Conservation (phyloP, 208 protist genomes). For the Vickermania ingenoplastis region DNA sequence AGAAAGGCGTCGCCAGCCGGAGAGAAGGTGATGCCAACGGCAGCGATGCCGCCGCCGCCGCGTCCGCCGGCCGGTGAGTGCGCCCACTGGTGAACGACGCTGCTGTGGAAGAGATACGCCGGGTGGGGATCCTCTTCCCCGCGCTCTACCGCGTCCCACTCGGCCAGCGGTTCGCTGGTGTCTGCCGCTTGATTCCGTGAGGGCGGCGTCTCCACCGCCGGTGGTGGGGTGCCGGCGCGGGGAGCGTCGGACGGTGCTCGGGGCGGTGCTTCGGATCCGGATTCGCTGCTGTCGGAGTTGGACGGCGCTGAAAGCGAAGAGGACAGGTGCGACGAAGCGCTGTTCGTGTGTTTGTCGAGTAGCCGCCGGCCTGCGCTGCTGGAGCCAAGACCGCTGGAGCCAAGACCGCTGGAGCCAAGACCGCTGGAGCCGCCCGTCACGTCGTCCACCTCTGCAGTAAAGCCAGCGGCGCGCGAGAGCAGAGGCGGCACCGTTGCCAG, state of each 20-base stretch:
- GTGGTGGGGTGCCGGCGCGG: too few species aligned
- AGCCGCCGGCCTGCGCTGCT: not conserved
- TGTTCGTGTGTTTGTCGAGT: not conserved
- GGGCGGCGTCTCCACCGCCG: too few species aligned
- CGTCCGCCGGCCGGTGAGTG: not conserved
- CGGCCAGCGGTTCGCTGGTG: not conserved
- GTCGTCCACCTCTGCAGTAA: too few species aligned
- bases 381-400: not conserved
- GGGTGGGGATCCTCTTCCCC: slow-evolving; percentile 21
- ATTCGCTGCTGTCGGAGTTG: too few species aligned
- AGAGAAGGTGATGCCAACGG: slow-evolving; percentile 34
- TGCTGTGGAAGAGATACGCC: slow-evolving; percentile 45
- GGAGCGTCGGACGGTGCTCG: too few species aligned
- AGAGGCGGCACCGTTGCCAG: not conserved
- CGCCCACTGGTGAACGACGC: slow-evolving; percentile 6
- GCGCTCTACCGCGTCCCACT: slow-evolving; percentile 26
- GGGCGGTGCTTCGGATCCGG: too few species aligned
- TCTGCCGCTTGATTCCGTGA: too few species aligned
- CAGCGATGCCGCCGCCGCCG: slow-evolving; percentile 11
- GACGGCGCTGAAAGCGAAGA: slow-evolving; percentile 7
- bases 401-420: too few species aligned
- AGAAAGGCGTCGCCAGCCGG: slow-evolving; percentile 33
- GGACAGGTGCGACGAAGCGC: not conserved
- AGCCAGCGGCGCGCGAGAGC: too few species aligned
- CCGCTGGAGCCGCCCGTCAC: too few species aligned